Base-by-base conservation (phyloP, 83 land plant genomes). In the Picea abies region DNA sequence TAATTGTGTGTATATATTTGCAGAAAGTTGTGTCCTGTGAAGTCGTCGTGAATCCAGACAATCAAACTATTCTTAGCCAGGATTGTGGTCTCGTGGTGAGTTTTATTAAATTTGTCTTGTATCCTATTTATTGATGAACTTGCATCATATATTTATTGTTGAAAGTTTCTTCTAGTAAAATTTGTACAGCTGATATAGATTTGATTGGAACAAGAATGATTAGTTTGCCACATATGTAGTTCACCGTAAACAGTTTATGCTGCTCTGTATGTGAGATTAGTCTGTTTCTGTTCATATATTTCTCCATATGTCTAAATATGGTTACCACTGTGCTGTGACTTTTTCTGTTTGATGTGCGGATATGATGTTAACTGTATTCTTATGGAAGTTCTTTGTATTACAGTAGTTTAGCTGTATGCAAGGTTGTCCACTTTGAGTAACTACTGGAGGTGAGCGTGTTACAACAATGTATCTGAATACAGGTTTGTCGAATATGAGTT, bases 21-120 rank as follows among this genome's bases (percentile, higher is more conserved):
- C 75, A 70, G 75, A 35, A 70, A 70, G 75, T 37, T 37, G 39
- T 37, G 20, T 39, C 47, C 41, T 70, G 75, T 70, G 75, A 37
- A 70, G 75, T 70, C 17, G 75, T 70, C 4, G 75, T 70, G 75
- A 70, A 70, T 70, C 75, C 75, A 17, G 16, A 39, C 35, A 10
- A 70, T 39, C 47, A 70, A 70, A n/a, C 44, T 70, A 70, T 70
- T 70, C 44, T 70, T 70, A 19, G 44, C 20, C 75, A 70, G 39
- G 75, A 70, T 70, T 70, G 75, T 37, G 47, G 39, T 17, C 69
- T 65, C 25, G 15, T 9, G 69, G 75, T 70, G 39, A 70, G 75
- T 70, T 70, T 19, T 39, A 70, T 52, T 19, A 41, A 17, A 37
- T 70, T 19, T 37, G 10, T 70, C 41, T 70, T 70, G 44, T 70